Conservation (phyloP, 176 grass and related monocot species). For the Guadua angustifolia region DNA sequence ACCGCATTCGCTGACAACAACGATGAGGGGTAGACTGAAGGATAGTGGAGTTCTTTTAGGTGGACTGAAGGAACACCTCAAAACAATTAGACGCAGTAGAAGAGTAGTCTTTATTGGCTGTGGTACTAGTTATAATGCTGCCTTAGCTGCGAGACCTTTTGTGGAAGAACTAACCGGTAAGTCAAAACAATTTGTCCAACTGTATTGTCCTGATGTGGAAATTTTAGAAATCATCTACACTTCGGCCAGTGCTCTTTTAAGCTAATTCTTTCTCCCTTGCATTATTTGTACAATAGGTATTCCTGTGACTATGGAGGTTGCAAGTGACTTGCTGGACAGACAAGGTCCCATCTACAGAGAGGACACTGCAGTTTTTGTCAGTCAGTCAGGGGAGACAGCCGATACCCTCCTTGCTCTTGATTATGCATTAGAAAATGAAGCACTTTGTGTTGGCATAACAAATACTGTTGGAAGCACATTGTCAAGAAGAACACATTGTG, state of each 20-base stretch:
- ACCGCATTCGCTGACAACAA: constrained; percentile 82
- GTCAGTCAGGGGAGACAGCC: constrained; percentile 95
- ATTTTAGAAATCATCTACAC: neutral
- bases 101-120: constrained; percentile 89
- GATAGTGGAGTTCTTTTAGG: constrained; percentile 77
- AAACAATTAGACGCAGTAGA: constrained; percentile 82
- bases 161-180: constrained; percentile 88
- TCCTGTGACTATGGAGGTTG: constrained; percentile 88
- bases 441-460: constrained; percentile 88
- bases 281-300: constrained; percentile 52
- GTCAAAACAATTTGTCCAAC: constrained; percentile 3
- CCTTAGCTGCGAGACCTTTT: constrained; percentile 83
- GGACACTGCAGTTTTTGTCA: constrained; percentile 89
- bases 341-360: constrained; percentile 84
- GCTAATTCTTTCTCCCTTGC: neutral
- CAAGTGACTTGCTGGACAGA: constrained; percentile 90
- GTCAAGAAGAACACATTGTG: constrained; percentile 92
- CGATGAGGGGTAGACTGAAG: constrained; percentile 93
- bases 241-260: constrained; percentile 13
- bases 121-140: constrained; percentile 95
- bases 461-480: constrained; percentile 93
- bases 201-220: neutral
- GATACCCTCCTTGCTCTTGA: constrained; percentile 94
- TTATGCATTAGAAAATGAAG: constrained; percentile 80
- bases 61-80: constrained; percentile 85